Evolutionary conservation across 345 rosid species (phyloP), one percentile per base, ranked within the genome.

Genomic region (Aquilaria yunnanensis): DNA sequence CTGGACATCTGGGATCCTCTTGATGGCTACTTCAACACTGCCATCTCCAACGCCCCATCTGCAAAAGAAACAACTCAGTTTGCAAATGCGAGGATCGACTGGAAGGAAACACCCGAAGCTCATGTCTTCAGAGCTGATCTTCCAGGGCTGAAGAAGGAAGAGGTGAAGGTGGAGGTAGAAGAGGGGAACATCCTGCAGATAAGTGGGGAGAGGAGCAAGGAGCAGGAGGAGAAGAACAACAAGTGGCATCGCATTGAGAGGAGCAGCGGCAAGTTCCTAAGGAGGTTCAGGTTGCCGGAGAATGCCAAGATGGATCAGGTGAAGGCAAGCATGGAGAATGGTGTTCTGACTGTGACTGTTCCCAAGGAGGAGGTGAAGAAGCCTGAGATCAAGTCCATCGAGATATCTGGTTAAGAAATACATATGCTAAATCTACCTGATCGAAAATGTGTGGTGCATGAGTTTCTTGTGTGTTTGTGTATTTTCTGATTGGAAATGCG

Each of bases 221-320:
- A 79, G 62, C 64, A 68, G 9, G 84, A 77, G 52, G 81, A 77
- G 41, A 72, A 67, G 67, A 77, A 74, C 5, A 77, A 77, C 6
- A 72, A 69, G 64, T 74, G 84, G 84, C 84, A 74, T 14, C 71
- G 72, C 0, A 50, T 80, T 10, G 81, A 74, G 70, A 58, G 79
- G 57, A 77, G 77, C 71, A 57, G 62, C 1, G 81, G 77, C 0
- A 74, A 64, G 67, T 76, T 80, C 73, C 12, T 71, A 63, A 71
- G 84, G 77, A 63, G 75, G 64, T 80, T 80, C 32, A 74, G 81
- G 81, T 59, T 76, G 60, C 81, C 84, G 0, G 77, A 80, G 59
- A 64, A 76, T 66, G 75, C 73, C 0, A 71, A 66, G 60, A 10
- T 61, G 60, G 79, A 76, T 32, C 69, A 72, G 66, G 51, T 76